phyloP scores from a whole-genome alignment of 805 yeast genomes.

The Saccharomycodes ludwigii region DNA sequence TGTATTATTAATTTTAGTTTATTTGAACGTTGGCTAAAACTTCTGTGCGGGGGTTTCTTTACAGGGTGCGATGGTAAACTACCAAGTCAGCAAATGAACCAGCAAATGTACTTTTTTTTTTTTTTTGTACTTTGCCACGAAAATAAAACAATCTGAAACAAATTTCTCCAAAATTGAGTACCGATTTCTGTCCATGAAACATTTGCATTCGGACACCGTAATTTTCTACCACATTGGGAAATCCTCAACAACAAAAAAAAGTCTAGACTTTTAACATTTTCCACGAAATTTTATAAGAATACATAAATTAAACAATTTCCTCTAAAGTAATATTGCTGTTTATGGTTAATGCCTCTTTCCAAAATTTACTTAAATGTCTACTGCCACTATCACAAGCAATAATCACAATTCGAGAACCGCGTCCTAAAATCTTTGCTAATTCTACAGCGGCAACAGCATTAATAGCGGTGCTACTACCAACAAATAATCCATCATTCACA shows the following conservation, averaged over 20 bases:
- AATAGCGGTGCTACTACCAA: constrained; percentile 89
- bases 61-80: too few relatives aligned
- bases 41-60: too few relatives aligned
- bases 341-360: constrained; percentile 53
- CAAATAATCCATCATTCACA: constrained; percentile 75
- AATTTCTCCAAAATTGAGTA: neutral
- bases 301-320: constrained; percentile 14
- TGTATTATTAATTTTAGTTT: too few relatives aligned
- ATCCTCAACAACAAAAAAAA: neutral
- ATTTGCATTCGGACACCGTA: neutral
- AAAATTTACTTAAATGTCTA: constrained; percentile 83
- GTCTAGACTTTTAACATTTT: too few relatives aligned
- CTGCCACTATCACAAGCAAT: constrained; percentile 89
- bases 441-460: constrained; percentile 83
- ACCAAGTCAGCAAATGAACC: too few relatives aligned
- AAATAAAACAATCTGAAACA: too few relatives aligned
- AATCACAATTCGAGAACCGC: constrained; percentile 61
- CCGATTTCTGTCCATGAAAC: neutral
- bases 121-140: too few relatives aligned
- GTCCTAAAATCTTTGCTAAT: constrained; percentile 33
- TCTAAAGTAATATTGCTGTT: constrained; percentile 22
- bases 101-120: too few relatives aligned
- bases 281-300: too few relatives aligned
- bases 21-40: too few relatives aligned
- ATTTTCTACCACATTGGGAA: neutral